phyloP scores from a whole-genome alignment of 768 basidiomycete species.

The Mycena pura region DNA sequence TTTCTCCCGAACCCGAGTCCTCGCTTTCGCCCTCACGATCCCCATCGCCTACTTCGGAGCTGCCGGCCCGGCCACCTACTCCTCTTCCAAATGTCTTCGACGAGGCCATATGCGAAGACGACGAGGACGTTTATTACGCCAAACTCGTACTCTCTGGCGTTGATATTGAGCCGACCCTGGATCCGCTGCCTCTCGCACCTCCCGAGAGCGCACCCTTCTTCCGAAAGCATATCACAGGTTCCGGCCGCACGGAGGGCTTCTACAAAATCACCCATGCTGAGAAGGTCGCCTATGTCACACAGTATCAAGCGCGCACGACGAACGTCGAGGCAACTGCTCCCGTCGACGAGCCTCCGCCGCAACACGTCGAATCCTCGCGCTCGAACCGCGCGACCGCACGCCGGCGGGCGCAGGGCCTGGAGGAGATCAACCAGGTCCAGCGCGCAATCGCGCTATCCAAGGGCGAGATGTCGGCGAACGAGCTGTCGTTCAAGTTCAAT shows the following conservation, averaged over 20 bases:
- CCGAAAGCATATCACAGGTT: constrained; percentile 82
- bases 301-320: constrained; percentile 74
- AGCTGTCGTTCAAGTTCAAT: constrained; percentile 94
- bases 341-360: constrained; percentile 54
- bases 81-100: constrained; percentile 61
- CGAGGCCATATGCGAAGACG: constrained; percentile 76
- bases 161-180: constrained; percentile 33
- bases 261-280: constrained; percentile 94
- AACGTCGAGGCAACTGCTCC: constrained; percentile 49
- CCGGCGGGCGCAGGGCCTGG: constrained; percentile 88
- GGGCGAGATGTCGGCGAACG: constrained; percentile 71
- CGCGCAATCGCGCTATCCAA: constrained; percentile 77
- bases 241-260: constrained; percentile 92
- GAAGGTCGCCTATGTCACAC: constrained; percentile 91
- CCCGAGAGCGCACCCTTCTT: constrained; percentile 53
- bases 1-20: constrained; percentile 50
- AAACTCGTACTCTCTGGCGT: constrained; percentile 61
- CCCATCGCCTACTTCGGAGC: constrained; percentile 48
- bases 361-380: constrained; percentile 76
- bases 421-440: constrained; percentile 94
- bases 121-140: constrained; percentile 88
- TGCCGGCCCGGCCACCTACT: constrained; percentile 45
- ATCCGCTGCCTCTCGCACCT: constrained; percentile 34
- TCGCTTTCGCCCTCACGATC: constrained; percentile 60
- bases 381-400: constrained; percentile 94